Base-by-base conservation (phyloP, 2,329 filamentous ascomycete species). In the Aspergillus fumigatus region DNA sequence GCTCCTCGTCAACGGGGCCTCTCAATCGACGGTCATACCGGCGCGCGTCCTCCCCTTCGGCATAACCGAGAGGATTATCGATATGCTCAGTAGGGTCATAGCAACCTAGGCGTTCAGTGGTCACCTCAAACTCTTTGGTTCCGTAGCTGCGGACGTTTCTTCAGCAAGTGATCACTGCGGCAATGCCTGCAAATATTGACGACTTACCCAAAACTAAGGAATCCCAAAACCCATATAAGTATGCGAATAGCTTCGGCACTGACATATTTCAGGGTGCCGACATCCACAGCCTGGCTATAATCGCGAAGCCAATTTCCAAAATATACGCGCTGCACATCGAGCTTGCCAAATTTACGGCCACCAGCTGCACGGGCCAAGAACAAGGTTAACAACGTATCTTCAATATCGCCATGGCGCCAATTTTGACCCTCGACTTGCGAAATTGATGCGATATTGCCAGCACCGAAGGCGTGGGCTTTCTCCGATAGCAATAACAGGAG, bases 271-370 rank as follows among this genome's bases (percentile, higher is more conserved):
- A 96, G 85, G 3, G 91, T 95, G 59, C 91, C 92, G 51, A 96
- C 90, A 73, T 97, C 92, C 66, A 96, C 89, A 59, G 92, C 92
- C 75, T 97, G 92, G 53, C 89, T 94, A 76, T 97, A 97, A 75
- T 97, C 92, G 55, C 85, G 85, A 35, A 96, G 84, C 92, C 92
- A 96, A 79, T 96, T 97, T 62, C 92, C 92, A 78, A 97, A 97
- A 79, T 97, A 97, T 61, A 95, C 89, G 59, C 92, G 85, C 62
- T 92, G 89, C 60, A 96, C 89, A 70, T 87, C 88, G 68, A 96
- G 84, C 78, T 94, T 94, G 79, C 84, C 85, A 76, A 96, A 96
- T 69, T 92, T 95, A 79, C 92, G 92, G 65, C 84, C 84, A 61
- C 84, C 85, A 40, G 82, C 80, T 43, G 82, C 80, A 58, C 82